These are phyloP conservation scores for Perkinsus chesapeaki DNA, from an alignment of 169 alveolate genomes.

Conservation along the genomic window DNA sequence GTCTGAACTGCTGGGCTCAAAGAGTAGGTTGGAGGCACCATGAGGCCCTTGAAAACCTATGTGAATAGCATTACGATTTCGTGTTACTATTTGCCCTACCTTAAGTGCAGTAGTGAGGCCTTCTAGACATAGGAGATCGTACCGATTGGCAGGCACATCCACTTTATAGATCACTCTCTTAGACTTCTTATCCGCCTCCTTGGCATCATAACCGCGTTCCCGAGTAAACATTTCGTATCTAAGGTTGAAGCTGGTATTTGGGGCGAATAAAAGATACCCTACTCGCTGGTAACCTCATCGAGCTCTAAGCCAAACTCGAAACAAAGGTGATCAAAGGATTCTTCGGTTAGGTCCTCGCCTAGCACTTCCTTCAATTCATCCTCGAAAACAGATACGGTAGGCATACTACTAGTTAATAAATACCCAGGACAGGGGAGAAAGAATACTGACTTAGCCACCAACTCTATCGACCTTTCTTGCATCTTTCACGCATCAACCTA, in stretches of 20 bases:
- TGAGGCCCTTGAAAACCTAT: constrained; percentile 40
- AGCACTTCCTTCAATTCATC: constrained; percentile 46
- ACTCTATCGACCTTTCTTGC: background rate
- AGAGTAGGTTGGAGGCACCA: constrained; percentile 32
- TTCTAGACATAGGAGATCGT: constrained; percentile 80
- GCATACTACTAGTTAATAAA: constrained; percentile 40
- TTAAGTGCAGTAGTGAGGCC: constrained; percentile 69
- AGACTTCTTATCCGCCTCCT: constrained; percentile 37
- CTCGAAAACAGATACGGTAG: constrained; percentile 63
- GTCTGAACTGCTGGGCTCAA: constrained; percentile 15
- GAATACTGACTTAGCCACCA: background rate
- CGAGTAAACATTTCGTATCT: constrained; percentile 27
- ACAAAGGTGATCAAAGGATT: constrained; percentile 82
- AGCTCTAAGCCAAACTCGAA: constrained; percentile 93
- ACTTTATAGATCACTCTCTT: constrained; percentile 45
- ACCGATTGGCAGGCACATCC: constrained; percentile 82
- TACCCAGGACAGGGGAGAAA: background rate
- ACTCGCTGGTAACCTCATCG: constrained; percentile 78
- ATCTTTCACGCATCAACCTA: background rate
- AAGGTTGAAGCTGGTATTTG: constrained; percentile 41
- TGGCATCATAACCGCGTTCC: constrained; percentile 63
- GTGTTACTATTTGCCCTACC: background rate
- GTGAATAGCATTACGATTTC: background rate
- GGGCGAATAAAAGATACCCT: constrained; percentile 35
- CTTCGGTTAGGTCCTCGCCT: constrained; percentile 62